Base-by-base conservation (phyloP, 1,139 yeast genomes). In the Taphrina sp. region DNA sequence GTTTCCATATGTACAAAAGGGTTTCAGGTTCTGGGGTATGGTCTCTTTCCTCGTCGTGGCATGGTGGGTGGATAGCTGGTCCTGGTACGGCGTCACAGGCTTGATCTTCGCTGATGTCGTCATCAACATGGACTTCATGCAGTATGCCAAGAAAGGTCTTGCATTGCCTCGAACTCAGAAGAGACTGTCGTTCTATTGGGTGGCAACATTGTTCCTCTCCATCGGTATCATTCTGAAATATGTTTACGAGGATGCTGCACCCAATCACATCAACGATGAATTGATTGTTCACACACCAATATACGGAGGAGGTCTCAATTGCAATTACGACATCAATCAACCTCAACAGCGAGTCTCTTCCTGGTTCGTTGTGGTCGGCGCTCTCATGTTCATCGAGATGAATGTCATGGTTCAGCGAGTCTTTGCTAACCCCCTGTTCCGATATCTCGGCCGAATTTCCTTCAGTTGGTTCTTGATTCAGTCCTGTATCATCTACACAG, bases 311-410 rank as follows among this genome's bases (percentile, higher is more conserved):
- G 54, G 54, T 14, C 54, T 49, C 24, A 49, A 39, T 19, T 22
- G 54, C n/a, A 46, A 49, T 23, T 38, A 22, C 12, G 29, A 38
- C 14, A 20, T 39, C 16, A 49, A 49, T 39, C 39, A 49, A 26
- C 54, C 54, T 2, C 45, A 38, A 29, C 54, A 49, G 41, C 29
- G 54, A 10, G 44, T 49, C 24, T 49, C 54, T n/a, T 49, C 54
- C 34, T 49, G 54, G 54, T 49, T 49, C 23, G 54, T 49, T 14
- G 39, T 49, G n/a, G 54, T 49, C 17, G 54, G 54, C 34, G 29
- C 38, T 33, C 45, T 49, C 26, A 19, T 49, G 38, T 49, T 49
- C 12, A 38, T 49, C 41, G 54, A 49, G 19, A 31, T 49, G 35
- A 49, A 39, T 35, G 22, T 22, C 5, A 10, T 49, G n/a, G 45